Percentiles rank a stretch among this genome's conserved stretches.
These are phyloP conservation scores for Wickerhamiella galacta DNA, from an alignment of 805 yeast species.

Conservation along the genomic window DNA sequence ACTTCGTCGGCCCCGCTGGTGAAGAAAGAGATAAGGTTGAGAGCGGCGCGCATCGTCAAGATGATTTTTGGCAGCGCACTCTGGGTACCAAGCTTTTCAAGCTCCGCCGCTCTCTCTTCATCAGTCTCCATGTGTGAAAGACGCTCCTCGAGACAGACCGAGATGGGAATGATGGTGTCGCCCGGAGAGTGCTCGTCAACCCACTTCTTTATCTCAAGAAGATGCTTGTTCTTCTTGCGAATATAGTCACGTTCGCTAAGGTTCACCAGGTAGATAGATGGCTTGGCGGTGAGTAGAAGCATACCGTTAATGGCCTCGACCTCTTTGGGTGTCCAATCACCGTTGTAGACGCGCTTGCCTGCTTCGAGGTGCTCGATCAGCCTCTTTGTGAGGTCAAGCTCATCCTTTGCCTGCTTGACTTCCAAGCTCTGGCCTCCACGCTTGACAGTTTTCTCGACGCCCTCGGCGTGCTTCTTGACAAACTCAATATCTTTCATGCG, in stretches of 20 bases:
- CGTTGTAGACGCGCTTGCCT: constrained; percentile 80
- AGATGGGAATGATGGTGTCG: constrained; percentile 78
- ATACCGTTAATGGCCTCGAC: constrained; percentile 77
- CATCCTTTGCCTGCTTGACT: constrained; percentile 76
- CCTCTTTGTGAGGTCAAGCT: constrained; percentile 53
- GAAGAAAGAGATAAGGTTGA: constrained; percentile 82
- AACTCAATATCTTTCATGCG: constrained; percentile 95
- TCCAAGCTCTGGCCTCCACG: constrained; percentile 85
- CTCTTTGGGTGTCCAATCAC: constrained; percentile 77
- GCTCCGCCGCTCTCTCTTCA: constrained; percentile 63
- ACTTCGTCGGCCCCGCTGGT: constrained; percentile 91
- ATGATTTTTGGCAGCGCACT: constrained; percentile 80
- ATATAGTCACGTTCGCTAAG: constrained; percentile 76
- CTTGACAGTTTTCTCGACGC: constrained; percentile 59
- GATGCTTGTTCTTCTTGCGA: constrained; percentile 76
- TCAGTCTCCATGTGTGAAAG: constrained; percentile 75
- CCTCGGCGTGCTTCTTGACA: constrained; percentile 66
- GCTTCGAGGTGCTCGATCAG: constrained; percentile 63
- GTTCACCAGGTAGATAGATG: constrained; percentile 82
- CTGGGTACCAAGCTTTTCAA: constrained; percentile 51
- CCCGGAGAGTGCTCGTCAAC: constrained; percentile 76
- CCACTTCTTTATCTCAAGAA: constrained; percentile 77
- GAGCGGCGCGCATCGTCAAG: constrained; percentile 68
- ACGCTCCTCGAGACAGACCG: constrained; percentile 84
- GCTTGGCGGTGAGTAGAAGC: constrained; percentile 86